Percentiles rank a stretch among this genome's conserved stretches.
Evolutionary conservation across 2,329 filamentous ascomycete genomes (phyloP).

Genomic region (Aspergillus unguis): DNA sequence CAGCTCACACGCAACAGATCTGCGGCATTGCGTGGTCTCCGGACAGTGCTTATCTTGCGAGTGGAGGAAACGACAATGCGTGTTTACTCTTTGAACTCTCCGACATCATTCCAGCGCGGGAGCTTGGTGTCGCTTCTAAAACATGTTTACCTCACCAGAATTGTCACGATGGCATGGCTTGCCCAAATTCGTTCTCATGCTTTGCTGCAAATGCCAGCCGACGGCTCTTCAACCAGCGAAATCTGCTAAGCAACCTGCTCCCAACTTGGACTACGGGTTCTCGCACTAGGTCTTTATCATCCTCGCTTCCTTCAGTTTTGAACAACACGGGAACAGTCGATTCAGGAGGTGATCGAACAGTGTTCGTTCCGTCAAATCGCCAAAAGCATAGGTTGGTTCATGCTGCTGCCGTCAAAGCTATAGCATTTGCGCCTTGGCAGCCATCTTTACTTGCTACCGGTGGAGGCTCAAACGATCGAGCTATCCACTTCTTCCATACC

Average conservation of each 20-base stretch:
- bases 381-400: conserved; percentile 74
- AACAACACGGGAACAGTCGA: conserved; percentile 28
- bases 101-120: conserved; percentile 45
- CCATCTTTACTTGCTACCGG: conserved; percentile 82
- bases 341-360: conserved; percentile 37
- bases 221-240: conserved; percentile 23
- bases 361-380: conserved; percentile 52
- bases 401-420: conserved; percentile 88
- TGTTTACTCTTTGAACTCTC: conserved; percentile 76
- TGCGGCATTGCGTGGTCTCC: conserved; percentile 88
- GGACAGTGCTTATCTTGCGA: conserved; percentile 73
- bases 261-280: conserved; percentile 25
- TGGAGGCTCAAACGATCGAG: conserved; percentile 88
- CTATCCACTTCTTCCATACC: conserved; percentile 94
- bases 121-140: conserved; percentile 13
- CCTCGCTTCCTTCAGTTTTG: conserved; percentile 25
- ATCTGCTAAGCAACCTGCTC: conserved; percentile 24
- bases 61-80: conserved; percentile 87
- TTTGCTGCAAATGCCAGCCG: conserved; percentile 18
- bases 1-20: conserved; percentile 80
- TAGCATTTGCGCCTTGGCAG: conserved; percentile 95
- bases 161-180: conserved; percentile 12
- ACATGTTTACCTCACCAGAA: conserved; percentile 10
- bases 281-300: conserved; percentile 15
- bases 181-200: conserved; percentile 22